Evolutionary conservation across 2,329 filamentous ascomycete species (phyloP), one percentile per base, ranked within the genome.

Genomic region (Teratosphaeria destructans): DNA sequence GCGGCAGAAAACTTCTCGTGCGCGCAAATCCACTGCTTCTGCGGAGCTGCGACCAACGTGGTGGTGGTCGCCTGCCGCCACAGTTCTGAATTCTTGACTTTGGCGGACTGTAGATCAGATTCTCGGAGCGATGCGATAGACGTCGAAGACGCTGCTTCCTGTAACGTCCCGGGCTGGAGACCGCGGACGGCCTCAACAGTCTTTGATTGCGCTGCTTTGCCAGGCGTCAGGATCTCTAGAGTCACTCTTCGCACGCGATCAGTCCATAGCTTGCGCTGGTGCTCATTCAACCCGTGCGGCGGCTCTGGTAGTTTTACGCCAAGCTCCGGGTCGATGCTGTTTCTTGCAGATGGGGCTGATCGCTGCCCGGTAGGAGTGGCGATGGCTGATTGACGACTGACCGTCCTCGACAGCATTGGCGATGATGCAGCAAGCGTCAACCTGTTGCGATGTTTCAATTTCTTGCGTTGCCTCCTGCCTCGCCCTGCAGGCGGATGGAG

Each of bases 51-150:
- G 5, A 59, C 2, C n/a, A 61, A 37, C 5, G 14, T 55, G 8
- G 60, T 59, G n/a, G 54, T 55, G 2, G 52, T 55, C 5, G 52
- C 49, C 11, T 35, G 49, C 19, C 35, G 57, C 32, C 57, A 49
- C 14, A 60, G 59, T 5, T 43, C 59, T 5, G 52, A 49, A 54
- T 34, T 26, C 23, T 16, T n/a, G 5, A 34, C 53, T 2, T 49
- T 49, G n/a, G 2, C 43, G 7, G 16, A 23, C 5, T 23, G 16
- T 49, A 10, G n/a, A 19, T 5, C 16, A 49, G 43, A 23, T 10
- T 49, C n/a, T 19, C 19, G 43, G 19, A n/a, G 23, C 5, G 43
- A 49, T 49, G n/a, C 1, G n/a, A 23, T 10, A 49, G 43, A 6
- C 43, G n/a, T 23, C 10, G 43, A 11, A 49, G 19, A 49, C 16